These are phyloP conservation scores for Arachnopeziza araneosa DNA, from an alignment of 2,329 filamentous ascomycete species.

Conservation along the genomic window DNA sequence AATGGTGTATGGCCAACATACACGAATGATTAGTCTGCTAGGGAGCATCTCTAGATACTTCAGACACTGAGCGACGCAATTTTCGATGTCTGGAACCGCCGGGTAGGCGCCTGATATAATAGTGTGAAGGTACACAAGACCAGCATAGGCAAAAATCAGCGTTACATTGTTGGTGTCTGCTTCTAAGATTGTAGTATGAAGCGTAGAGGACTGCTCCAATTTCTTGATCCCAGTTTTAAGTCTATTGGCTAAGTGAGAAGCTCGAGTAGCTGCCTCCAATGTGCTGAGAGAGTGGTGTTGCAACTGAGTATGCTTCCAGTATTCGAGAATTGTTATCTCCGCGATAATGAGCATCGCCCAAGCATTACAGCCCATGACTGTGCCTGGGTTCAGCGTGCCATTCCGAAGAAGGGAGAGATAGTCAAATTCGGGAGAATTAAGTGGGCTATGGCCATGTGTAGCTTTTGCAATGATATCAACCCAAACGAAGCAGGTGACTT, in stretches of 20 bases:
- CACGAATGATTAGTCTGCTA: background rate
- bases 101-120: background rate
- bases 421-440: background rate
- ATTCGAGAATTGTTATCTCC: background rate
- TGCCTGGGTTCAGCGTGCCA: background rate
- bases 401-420: background rate
- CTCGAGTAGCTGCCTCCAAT: background rate
- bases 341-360: background rate
- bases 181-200: background rate
- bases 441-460: background rate
- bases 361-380: slow-evolving; percentile 3
- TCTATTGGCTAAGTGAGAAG: background rate
- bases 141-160: background rate
- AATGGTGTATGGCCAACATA: slow-evolving; percentile 1
- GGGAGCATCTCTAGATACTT: slow-evolving; percentile 1
- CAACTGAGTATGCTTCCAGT: slow-evolving; percentile 2
- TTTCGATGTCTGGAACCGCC: background rate
- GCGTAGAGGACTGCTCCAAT: background rate
- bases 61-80: background rate
- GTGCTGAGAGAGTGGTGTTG: background rate
- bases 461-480: slow-evolving; percentile 5
- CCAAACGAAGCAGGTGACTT: slow-evolving; percentile 3
- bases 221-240: background rate
- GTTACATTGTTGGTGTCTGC: background rate
- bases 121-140: slow-evolving; percentile 1